Conservation (phyloP, 768 basidiomycete genomes). For the Suillus clintonianus region DNA sequence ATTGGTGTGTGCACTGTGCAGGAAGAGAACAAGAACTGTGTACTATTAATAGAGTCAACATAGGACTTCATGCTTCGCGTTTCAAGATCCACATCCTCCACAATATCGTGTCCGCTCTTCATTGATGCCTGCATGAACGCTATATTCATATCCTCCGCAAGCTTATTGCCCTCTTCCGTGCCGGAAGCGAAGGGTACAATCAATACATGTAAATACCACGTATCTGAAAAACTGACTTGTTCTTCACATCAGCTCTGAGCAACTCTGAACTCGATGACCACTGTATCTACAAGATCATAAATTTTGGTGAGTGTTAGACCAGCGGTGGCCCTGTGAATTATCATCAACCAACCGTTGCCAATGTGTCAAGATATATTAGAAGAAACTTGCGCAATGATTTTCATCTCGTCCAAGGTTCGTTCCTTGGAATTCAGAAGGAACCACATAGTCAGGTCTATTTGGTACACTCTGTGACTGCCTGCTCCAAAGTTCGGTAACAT, state of each 20-base stretch:
- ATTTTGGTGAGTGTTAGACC: conserved; percentile 24
- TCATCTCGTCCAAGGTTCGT: conserved; percentile 40
- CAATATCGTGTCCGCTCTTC: too few relatives aligned
- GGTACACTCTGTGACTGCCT: conserved; percentile 41
- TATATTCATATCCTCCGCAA: too few relatives aligned
- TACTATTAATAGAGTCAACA: too few relatives aligned
- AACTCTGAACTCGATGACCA: conserved; percentile 25
- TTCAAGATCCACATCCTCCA: too few relatives aligned
- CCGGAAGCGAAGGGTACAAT: neutral
- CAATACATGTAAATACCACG: too few relatives aligned
- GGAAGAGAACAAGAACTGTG: too few relatives aligned
- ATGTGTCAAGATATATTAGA: neutral
- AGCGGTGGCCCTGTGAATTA: conserved; percentile 12
- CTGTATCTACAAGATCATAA: conserved; percentile 28
- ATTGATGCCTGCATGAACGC: too few relatives aligned
- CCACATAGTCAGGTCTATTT: conserved; percentile 51
- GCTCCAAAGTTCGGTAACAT: conserved; percentile 52
- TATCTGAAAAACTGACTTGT: too few relatives aligned
- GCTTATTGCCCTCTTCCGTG: too few relatives aligned
- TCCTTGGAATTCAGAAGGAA: conserved; percentile 42
- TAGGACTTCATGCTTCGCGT: too few relatives aligned
- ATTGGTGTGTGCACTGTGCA: too few relatives aligned
- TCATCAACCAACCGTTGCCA: neutral
- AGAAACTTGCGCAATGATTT: neutral
- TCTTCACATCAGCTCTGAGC: conserved; percentile 5